A percentile compares a stretch with the other conserved stretches of the same genome.
Conservation (phyloP, 345 rosid genomes). For the Lepidium africanum region DNA sequence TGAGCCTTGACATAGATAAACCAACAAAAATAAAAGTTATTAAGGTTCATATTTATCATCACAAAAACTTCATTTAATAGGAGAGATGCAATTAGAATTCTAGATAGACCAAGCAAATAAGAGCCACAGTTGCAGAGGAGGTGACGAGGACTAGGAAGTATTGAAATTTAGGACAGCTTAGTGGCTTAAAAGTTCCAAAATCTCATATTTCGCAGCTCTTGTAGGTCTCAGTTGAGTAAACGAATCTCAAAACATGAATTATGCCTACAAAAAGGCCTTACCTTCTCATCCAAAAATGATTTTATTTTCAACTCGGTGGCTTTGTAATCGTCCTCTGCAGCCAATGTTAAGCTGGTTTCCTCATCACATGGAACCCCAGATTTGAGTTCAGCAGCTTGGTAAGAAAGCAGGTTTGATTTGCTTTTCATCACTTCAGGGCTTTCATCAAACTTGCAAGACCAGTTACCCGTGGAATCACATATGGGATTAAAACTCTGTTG, state of each 20-base stretch:
- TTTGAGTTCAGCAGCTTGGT: constrained; percentile 28
- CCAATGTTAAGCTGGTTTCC: constrained; percentile 47
- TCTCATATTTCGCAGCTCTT: neutral
- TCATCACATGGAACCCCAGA: constrained; percentile 30
- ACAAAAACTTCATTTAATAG: neutral
- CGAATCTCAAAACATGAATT: neutral
- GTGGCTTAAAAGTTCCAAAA: neutral
- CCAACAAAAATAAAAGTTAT: neutral
- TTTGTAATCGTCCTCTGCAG: constrained; percentile 73
- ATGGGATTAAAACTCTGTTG: constrained; percentile 82
- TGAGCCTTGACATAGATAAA: constrained; percentile 47
- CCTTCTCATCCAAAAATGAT: constrained; percentile 89
- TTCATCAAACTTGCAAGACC: constrained; percentile 57
- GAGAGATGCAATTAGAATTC: neutral
- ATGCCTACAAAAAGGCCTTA: constrained; percentile 12
- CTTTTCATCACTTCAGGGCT: constrained; percentile 36
- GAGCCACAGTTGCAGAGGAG: neutral
- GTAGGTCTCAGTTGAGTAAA: neutral
- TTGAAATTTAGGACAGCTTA: neutral
- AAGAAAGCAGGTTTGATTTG: constrained; percentile 31
- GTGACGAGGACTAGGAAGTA: neutral
- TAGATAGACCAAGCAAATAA: neutral
- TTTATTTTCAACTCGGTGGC: constrained; percentile 79
- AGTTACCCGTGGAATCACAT: constrained; percentile 70
- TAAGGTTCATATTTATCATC: constrained; percentile 1